A percentile compares a stretch with the other conserved stretches of the same genome.
Evolutionary conservation across 2,329 filamentous ascomycete species (phyloP).

Genomic region (Verticillium zaregamsianum): DNA sequence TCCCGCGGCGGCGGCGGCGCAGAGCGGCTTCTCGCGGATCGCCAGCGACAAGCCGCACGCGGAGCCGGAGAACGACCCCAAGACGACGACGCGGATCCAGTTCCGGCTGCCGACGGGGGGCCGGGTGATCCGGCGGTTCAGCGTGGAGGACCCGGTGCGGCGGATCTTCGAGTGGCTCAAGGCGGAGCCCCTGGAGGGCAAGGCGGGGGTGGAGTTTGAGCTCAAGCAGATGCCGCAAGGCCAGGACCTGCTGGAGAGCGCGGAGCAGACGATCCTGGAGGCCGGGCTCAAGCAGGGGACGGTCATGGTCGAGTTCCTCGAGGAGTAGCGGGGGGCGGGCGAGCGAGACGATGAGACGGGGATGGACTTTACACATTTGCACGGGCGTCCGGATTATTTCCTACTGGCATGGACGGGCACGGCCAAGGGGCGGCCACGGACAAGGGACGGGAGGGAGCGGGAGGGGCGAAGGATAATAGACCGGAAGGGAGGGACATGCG

Average conservation of each 20-base stretch:
- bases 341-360: neutral
- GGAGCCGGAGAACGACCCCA: constrained; percentile 70
- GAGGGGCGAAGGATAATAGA: neutral
- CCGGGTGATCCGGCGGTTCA: constrained; percentile 83
- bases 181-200: constrained; percentile 76
- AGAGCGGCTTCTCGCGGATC: constrained; percentile 62
- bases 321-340: constrained; percentile 33
- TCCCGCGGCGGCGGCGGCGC: constrained; percentile 13
- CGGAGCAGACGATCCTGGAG: constrained; percentile 72
- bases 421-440: neutral
- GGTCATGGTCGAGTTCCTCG: constrained; percentile 89
- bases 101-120: constrained; percentile 84
- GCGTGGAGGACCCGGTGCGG: constrained; percentile 68
- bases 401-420: neutral
- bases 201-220: constrained; percentile 76
- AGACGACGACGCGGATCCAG: constrained; percentile 81
- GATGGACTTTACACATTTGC: neutral
- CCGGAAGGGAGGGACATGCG: neutral
- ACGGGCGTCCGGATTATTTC: neutral
- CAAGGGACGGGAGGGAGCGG: no score
- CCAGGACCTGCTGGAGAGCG: constrained; percentile 72
- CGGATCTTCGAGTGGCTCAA: constrained; percentile 97
- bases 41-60: constrained; percentile 67
- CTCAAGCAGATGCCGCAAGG: constrained; percentile 75
- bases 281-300: constrained; percentile 88